Evolutionary conservation across 208 protist species (phyloP).

Genomic region (Leishmania guyanensis): DNA sequence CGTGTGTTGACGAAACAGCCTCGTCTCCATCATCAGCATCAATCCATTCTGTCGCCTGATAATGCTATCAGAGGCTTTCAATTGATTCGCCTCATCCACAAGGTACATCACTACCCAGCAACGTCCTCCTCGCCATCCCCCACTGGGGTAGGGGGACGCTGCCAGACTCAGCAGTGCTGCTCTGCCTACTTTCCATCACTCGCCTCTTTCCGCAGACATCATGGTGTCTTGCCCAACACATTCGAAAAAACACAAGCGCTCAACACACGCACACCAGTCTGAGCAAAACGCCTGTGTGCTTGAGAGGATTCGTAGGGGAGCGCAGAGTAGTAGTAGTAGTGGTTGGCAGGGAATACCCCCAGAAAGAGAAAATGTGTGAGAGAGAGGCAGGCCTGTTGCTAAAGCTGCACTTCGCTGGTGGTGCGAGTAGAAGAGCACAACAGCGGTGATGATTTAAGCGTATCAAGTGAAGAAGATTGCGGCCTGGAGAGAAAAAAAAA

Average conservation of each 20-base stretch:
- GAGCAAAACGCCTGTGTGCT: not conserved
- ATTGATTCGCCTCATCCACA: not conserved
- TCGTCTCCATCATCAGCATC: not conserved
- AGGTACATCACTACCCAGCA: not conserved
- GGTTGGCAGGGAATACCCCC: not conserved
- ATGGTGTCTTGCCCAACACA: not conserved
- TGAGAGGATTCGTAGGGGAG: not conserved
- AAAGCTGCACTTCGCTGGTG: not conserved
- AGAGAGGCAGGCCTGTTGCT: not conserved
- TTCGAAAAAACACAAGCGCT: not conserved
- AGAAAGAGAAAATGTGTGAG: not conserved
- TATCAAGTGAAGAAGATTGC: not conserved
- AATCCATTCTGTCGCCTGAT: not conserved
- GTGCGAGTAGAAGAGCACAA: not conserved
- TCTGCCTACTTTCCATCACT: not conserved
- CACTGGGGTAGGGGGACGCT: not conserved
- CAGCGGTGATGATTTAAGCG: not conserved
- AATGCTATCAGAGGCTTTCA: not conserved
- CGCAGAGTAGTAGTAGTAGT: not conserved
- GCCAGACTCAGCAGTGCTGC: not conserved
- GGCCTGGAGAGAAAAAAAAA: not conserved
- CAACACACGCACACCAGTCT: not conserved
- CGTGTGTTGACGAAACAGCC: not conserved
- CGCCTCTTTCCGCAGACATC: not conserved
- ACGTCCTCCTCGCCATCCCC: not conserved